Evolutionary conservation across 2,329 filamentous ascomycete species (phyloP).

Genomic region (Fonsecaea multimorphosa): DNA sequence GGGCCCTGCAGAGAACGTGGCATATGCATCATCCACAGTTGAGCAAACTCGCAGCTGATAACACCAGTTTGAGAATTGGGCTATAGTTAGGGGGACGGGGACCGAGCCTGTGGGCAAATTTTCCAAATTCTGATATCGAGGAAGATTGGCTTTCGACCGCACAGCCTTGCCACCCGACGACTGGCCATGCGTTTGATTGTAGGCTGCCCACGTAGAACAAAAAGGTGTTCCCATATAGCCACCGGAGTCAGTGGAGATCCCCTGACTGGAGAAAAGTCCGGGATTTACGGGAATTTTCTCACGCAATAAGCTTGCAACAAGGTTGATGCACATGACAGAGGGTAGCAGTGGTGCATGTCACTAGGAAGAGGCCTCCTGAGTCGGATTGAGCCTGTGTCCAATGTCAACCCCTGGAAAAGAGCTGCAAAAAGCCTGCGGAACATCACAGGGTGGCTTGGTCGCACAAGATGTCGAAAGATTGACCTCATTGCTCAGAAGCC

Average conservation of each 20-base stretch:
- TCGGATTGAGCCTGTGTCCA: conserved; percentile 17
- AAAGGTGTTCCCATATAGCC: neutral
- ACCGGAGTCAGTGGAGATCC: neutral
- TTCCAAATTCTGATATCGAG: conserved; percentile 18
- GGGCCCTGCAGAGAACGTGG: conserved; percentile 28
- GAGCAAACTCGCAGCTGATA: conserved; percentile 30
- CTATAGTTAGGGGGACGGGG: neutral
- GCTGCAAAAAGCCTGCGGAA: conserved; percentile 33
- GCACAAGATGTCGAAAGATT: conserved; percentile 36
- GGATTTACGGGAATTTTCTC: conserved; percentile 18
- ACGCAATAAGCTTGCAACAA: conserved; percentile 20
- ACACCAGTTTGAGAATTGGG: neutral
- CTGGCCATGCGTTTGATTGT: neutral
- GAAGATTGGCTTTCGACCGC: conserved; percentile 3
- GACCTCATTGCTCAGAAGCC: conserved; percentile 21
- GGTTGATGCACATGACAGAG: conserved; percentile 30
- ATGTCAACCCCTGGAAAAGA: conserved; percentile 32
- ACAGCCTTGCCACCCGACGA: neutral
- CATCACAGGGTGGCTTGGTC: conserved; percentile 28
- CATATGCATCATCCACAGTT: conserved; percentile 18
- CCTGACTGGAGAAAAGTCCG: neutral
- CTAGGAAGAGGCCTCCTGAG: conserved; percentile 17
- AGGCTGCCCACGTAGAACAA: neutral
- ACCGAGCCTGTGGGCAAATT: neutral
- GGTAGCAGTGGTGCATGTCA: conserved; percentile 15